Conservation (phyloP, 805 yeast species). For the Wickerhamiella nectarea region DNA sequence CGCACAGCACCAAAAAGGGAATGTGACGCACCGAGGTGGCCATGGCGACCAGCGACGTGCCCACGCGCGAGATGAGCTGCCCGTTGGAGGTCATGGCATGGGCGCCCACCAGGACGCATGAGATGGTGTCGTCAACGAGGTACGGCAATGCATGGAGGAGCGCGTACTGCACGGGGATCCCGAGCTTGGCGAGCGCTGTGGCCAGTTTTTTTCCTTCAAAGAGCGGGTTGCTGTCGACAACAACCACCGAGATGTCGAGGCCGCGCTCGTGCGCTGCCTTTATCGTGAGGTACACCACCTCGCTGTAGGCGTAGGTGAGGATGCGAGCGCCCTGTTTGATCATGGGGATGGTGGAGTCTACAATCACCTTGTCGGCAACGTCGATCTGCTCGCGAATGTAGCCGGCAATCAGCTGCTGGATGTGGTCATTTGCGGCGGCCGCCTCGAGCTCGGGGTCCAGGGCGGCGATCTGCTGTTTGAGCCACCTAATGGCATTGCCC, state of each 20-base stretch:
- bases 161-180: conserved; percentile 65
- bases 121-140: conserved; percentile 62
- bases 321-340: conserved; percentile 65
- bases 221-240: conserved; percentile 86
- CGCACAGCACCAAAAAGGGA: conserved; percentile 93
- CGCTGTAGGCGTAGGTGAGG: conserved; percentile 78
- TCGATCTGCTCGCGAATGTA: conserved; percentile 78
- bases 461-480: conserved; percentile 81
- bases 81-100: conserved; percentile 97
- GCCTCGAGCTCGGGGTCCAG: conserved; percentile 63
- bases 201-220: conserved; percentile 83
- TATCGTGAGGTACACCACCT: conserved; percentile 64
- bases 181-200: conserved; percentile 42
- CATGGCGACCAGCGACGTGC: conserved; percentile 88
- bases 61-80: conserved; percentile 80
- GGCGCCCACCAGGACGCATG: conserved; percentile 86
- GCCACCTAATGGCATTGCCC: conserved; percentile 98
- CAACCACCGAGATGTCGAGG: conserved; percentile 60
- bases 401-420: conserved; percentile 57
- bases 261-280: conserved; percentile 50
- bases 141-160: conserved; percentile 68
- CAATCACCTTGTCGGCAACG: conserved; percentile 68
- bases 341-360: conserved; percentile 64
- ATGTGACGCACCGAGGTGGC: conserved; percentile 75
- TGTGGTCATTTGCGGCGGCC: conserved; percentile 46